A percentile compares a stretch with the other conserved stretches of the same genome.
These are phyloP conservation scores for Phytophthora rubi DNA, from an alignment of 352 stramenopile species.

Conservation along the genomic window DNA sequence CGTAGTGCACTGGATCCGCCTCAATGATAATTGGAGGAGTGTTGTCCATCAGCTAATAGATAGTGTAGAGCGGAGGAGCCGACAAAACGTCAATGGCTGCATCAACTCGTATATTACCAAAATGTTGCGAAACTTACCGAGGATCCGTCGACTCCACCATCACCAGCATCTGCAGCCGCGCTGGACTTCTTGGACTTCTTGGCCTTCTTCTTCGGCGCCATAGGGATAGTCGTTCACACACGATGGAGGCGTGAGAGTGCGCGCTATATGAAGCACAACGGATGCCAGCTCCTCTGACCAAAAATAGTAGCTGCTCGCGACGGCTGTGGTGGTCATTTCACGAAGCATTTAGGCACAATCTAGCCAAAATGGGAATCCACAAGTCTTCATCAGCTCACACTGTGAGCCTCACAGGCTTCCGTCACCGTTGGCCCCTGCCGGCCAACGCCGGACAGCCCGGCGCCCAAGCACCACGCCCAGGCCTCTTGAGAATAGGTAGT, in stretches of 20 bases:
- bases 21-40: constrained; percentile 46
- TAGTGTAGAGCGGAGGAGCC: neutral
- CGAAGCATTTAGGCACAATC: constrained; percentile 1
- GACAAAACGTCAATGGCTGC: neutral
- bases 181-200: constrained; percentile 40
- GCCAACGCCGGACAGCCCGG: no score
- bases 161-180: constrained; percentile 18
- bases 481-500: no score
- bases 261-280: constrained; percentile 3
- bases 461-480: no score
- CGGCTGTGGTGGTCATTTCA: no score
- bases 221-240: constrained; percentile 6
- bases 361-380: no score
- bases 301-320: constrained; percentile 17
- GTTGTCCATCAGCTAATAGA: constrained; percentile 38
- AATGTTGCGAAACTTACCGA: constrained; percentile 16
- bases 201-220: constrained; percentile 55
- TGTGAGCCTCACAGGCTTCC: no score
- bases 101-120: neutral
- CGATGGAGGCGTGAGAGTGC: neutral
- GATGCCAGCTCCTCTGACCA: neutral
- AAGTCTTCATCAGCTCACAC: neutral
- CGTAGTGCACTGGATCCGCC: constrained; percentile 47
- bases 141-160: constrained; percentile 16
- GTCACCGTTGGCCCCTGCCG: no score